These are phyloP conservation scores for Ascochyta fabae DNA, from an alignment of 2,329 filamentous ascomycete genomes.

Conservation along the genomic window DNA sequence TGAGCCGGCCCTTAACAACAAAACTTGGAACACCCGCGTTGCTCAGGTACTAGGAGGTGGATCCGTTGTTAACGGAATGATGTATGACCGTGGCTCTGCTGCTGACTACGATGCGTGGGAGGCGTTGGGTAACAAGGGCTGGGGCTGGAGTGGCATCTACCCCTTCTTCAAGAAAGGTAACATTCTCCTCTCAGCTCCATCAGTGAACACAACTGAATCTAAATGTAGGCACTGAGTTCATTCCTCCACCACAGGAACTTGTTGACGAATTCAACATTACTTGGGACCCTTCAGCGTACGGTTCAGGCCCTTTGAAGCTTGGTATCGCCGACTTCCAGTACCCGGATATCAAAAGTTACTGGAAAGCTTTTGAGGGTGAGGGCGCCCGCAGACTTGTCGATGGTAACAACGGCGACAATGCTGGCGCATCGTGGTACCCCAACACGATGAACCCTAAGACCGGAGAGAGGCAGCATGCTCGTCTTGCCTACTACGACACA, in stretches of 20 bases:
- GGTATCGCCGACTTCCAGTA: constrained; percentile 39
- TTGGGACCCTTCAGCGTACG: constrained; percentile 35
- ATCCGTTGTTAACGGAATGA: constrained; percentile 45
- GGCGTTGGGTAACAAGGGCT: constrained; percentile 64
- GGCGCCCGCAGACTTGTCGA: constrained; percentile 28
- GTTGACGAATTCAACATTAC: constrained; percentile 29
- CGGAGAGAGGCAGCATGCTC: constrained; percentile 40
- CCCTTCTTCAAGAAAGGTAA: constrained; percentile 38
- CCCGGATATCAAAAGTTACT: constrained; percentile 33
- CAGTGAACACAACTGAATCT: background rate
- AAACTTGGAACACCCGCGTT: constrained; percentile 24
- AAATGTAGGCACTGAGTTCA: constrained; percentile 25
- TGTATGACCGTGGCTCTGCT: constrained; percentile 45
- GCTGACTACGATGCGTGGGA: constrained; percentile 62
- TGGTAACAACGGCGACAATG: constrained; percentile 34
- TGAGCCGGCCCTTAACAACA: constrained; percentile 26
- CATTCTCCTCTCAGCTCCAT: background rate
- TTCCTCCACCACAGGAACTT: constrained; percentile 24
- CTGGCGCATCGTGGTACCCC: constrained; percentile 48
- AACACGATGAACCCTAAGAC: constrained; percentile 43
- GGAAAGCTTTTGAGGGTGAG: constrained; percentile 30
- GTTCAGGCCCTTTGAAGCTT: constrained; percentile 35
- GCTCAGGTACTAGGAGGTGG: constrained; percentile 34
- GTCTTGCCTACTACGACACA: constrained; percentile 42
- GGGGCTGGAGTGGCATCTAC: constrained; percentile 61